These are phyloP conservation scores for Polytrichum formosum DNA, from an alignment of 225 moss, liverwort and hornwort genomes.

Conservation along the genomic window DNA sequence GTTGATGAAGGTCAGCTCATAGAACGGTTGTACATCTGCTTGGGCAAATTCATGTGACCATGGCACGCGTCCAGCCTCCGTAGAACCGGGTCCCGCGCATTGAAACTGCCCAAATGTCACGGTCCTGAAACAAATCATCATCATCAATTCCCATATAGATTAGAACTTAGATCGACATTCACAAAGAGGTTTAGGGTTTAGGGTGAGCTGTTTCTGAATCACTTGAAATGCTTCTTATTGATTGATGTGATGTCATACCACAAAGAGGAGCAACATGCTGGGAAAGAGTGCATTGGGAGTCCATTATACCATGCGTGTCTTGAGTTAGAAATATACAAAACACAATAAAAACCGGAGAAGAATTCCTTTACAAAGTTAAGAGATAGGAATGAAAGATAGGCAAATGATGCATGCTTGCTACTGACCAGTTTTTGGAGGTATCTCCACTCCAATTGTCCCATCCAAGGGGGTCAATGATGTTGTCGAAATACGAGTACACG, in stretches of 20 bases:
- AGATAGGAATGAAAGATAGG: background rate
- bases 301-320: too few relatives aligned
- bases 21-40: slow-evolving; percentile 28
- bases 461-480: slow-evolving; percentile 28
- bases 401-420: background rate
- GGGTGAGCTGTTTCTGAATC: too few relatives aligned
- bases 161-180: background rate
- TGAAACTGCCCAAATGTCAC: slow-evolving; percentile 28
- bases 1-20: slow-evolving; percentile 14
- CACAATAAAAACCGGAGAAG: too few relatives aligned
- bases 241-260: too few relatives aligned
- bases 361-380: too few relatives aligned
- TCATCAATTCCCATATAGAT: background rate
- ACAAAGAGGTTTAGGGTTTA: too few relatives aligned
- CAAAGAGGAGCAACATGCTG: too few relatives aligned
- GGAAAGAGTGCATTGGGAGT: too few relatives aligned
- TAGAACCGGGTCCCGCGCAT: slow-evolving; percentile 41
- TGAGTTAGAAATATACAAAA: too few relatives aligned
- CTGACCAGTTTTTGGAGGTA: slow-evolving; percentile 18
- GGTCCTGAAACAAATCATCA: slow-evolving; percentile 16
- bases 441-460: slow-evolving; percentile 32
- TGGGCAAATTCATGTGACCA: slow-evolving; percentile 54
- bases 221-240: too few relatives aligned
- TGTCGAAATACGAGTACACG: slow-evolving; percentile 21
- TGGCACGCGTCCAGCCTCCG: slow-evolving; percentile 29